phyloP scores from a whole-genome alignment of 495 filamentous ascomycete species.

The Aspergillus kassunensis region DNA sequence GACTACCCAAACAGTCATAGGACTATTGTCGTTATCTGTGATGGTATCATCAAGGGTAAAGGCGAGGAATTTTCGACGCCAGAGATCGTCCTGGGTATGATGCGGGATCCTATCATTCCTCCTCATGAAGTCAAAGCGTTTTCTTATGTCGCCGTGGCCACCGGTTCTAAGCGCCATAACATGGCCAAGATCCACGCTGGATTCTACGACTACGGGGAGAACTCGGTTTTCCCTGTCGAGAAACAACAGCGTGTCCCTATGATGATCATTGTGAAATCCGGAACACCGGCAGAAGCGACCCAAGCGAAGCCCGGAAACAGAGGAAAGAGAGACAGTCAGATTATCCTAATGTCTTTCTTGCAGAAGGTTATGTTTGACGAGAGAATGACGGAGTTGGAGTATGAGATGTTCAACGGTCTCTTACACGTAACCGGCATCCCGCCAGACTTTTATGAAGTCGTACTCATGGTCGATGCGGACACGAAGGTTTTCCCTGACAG shows the following conservation, averaged over 20 bases:
- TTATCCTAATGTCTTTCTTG: constrained; percentile 98
- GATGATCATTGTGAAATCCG: constrained; percentile 95
- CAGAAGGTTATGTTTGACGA: constrained; percentile 99
- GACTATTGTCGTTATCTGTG: constrained; percentile 90
- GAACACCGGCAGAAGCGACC: constrained; percentile 79
- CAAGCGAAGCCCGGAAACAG: constrained; percentile 90
- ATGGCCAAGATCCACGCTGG: constrained; percentile 98
- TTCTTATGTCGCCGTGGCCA: constrained; percentile 95
- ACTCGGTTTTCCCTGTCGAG: constrained; percentile 71
- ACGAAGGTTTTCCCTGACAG: constrained; percentile 99
- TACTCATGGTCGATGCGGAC: constrained; percentile 99
- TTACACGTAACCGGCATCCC: constrained; percentile 98
- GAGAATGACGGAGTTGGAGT: constrained; percentile 99
- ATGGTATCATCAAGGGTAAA: constrained; percentile 95
- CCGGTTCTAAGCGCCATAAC: constrained; percentile 95
- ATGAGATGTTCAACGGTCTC: constrained; percentile 98
- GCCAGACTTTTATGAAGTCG: constrained; percentile 94
- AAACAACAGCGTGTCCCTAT: constrained; percentile 99
- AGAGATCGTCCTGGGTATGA: constrained; percentile 86
- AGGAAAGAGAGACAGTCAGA: constrained; percentile 97
- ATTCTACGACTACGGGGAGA: constrained; percentile 92
- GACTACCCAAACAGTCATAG: constrained; percentile 99
- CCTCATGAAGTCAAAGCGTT: constrained; percentile 79
- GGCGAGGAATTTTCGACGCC: constrained; percentile 86
- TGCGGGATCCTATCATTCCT: constrained; percentile 80